Evolutionary conservation across 176 grass and related monocot species (phyloP).

Genomic region (Pharus latifolius): DNA sequence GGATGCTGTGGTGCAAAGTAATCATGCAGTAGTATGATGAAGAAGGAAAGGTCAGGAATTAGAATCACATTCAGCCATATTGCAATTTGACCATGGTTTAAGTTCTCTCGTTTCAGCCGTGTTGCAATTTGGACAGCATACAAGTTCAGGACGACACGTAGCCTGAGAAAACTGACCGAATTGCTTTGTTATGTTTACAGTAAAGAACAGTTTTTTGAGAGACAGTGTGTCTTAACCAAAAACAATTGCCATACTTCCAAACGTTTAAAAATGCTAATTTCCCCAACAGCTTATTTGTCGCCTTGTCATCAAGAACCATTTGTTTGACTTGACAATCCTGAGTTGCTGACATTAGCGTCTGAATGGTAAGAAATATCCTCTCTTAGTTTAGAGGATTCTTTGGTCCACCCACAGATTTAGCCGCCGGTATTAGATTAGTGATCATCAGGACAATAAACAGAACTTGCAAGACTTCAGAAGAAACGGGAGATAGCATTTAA

Average conservation of each 20-base stretch:
- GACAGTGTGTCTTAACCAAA: no score
- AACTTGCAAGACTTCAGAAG: neutral
- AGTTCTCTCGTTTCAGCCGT: neutral
- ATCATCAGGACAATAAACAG: neutral
- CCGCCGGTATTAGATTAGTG: neutral
- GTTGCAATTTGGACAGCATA: neutral
- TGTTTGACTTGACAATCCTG: neutral
- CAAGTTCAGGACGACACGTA: neutral
- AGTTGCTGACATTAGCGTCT: neutral
- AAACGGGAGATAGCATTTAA: no score
- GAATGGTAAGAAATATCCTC: neutral
- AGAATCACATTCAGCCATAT: neutral
- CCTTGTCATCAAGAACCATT: neutral
- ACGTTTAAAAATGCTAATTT: no score
- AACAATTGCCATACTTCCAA: no score
- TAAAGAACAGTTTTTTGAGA: no score
- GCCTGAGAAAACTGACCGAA: neutral
- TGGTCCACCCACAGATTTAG: neutral
- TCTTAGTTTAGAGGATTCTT: neutral
- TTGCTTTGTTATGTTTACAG: no score
- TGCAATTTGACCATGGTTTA: neutral
- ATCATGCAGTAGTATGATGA: neutral
- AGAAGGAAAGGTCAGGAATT: no score
- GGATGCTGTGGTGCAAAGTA: no score
- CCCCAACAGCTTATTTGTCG: no score